Percentiles rank a stretch among this genome's conserved stretches.
Conservation (phyloP, 1,284 basidiomycete genomes). For the Malassezia pachydermatis region DNA sequence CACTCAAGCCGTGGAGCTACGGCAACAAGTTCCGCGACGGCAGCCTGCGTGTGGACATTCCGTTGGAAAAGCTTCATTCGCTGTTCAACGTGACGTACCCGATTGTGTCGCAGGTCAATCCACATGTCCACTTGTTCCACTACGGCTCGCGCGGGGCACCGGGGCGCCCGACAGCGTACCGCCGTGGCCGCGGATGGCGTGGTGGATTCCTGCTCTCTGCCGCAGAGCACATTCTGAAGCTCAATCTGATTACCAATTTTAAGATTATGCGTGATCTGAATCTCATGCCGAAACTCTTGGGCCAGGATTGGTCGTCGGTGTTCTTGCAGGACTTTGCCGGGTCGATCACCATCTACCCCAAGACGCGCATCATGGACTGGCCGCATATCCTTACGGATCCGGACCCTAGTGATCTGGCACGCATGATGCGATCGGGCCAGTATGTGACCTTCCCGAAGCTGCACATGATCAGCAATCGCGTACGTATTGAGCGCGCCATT, state of each 20-base stretch:
- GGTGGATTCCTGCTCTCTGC: conserved; percentile 75
- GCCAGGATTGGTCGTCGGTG: conserved; percentile 42
- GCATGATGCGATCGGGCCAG: conserved; percentile 36
- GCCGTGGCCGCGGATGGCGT: conserved; percentile 65
- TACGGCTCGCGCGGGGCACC: conserved; percentile 88
- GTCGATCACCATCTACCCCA: conserved; percentile 43
- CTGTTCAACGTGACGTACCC: conserved; percentile 71
- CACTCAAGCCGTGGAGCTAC: conserved; percentile 83
- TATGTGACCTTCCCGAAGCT: conserved; percentile 42
- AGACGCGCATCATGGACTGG: conserved; percentile 41
- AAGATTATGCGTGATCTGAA: conserved; percentile 43
- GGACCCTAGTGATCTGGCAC: conserved; percentile 30
- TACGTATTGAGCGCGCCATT: conserved; percentile 40
- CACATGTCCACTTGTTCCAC: conserved; percentile 96
- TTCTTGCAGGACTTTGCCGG: conserved; percentile 43
- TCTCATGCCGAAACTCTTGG: conserved; percentile 37
- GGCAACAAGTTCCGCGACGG: conserved; percentile 53
- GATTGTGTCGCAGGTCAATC: conserved; percentile 90
- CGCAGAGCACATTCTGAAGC: conserved; percentile 45
- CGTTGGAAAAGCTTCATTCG: conserved; percentile 71
- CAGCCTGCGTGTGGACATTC: conserved; percentile 67
- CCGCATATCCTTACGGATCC: conserved; percentile 40
- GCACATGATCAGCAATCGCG: conserved; percentile 46
- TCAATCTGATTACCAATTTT: conserved; percentile 43
- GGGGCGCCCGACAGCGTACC: conserved; percentile 81